phyloP scores from a whole-genome alignment of 768 basidiomycete genomes.

The Agaricus bisporus region DNA sequence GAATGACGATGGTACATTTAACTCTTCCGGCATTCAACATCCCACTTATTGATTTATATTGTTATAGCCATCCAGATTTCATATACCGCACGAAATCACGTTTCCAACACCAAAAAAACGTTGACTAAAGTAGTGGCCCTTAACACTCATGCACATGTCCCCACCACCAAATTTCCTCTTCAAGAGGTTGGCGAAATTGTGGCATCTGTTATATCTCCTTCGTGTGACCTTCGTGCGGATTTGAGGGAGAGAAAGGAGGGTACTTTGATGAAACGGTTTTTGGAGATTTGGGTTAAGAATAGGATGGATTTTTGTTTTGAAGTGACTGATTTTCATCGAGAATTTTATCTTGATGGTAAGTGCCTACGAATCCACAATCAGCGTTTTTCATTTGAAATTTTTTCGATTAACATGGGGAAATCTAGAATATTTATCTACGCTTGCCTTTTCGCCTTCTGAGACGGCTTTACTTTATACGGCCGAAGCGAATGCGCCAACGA shows the following conservation, averaged over 20 bases:
- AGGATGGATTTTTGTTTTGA: constrained; percentile 20
- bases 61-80: constrained; percentile 37
- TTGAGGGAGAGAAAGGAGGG: constrained; percentile 34
- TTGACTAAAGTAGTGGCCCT: constrained; percentile 32
- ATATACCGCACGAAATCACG: constrained; percentile 44
- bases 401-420: constrained; percentile 15
- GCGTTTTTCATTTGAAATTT: too few species aligned
- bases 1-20: constrained; percentile 10
- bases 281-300: constrained; percentile 44
- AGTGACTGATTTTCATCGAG: constrained; percentile 51
- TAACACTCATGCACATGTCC: constrained; percentile 13
- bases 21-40: neutral
- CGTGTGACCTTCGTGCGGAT: constrained; percentile 11
- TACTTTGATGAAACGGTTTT: constrained; percentile 36
- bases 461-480: constrained; percentile 53
- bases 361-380: too few species aligned
- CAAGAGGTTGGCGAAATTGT: constrained; percentile 29
- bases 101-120: constrained; percentile 39
- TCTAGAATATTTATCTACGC: constrained; percentile 47
- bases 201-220: constrained; percentile 36
- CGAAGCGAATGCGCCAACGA: constrained; percentile 38
- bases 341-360: constrained; percentile 56
- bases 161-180: constrained; percentile 18
- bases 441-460: constrained; percentile 49
- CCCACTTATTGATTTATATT: neutral